Evolutionary conservation across 2,329 filamentous ascomycete species (phyloP), one percentile per base, ranked within the genome.

Genomic region (Endothia cerciana): DNA sequence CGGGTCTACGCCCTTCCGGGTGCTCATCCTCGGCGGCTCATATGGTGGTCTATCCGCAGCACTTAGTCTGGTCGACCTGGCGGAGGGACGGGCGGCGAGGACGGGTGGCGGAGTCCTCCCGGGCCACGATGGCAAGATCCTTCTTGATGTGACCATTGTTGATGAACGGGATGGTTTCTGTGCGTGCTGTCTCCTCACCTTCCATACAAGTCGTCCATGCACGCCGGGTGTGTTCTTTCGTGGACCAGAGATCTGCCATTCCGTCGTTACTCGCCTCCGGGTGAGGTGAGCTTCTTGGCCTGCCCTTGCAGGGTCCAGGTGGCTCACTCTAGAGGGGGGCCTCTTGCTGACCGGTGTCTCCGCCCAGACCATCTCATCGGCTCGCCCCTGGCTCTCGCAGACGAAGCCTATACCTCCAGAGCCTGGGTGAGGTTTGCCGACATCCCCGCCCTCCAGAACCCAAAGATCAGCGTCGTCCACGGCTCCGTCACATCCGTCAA

Each of bases 101-200:
- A 79, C 80, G 60, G 74, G 64, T 25, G 70, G 66, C 57, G 71
- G 67, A 60, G 72, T 66, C 60, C 72, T 65, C 7, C 68, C 70
- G 56, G 69, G 67, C 60, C 65, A 71, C 45, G 45, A 65, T 68
- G 68, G 63, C 64, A 68, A 79, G 30, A 80, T 89, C 55, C 82
- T 86, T 1, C 77, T 92, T 17, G 84, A 92, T 45, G 88, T 94
- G 60, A 93, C 89, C 28, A 83, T 94, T 28, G 87, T 92, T 30
- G 91, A 94, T 72, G 90, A 93, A 76, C 82, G 90, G n/a, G 91
- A 94, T 80, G 91, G 91, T n/a, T 93, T 88, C 75, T 93, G 91
- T 93, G 80, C 71, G 89, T 77, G 8, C 70, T 53, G 67, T 49
- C 33, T 36, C 63, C 33, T 10, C 5, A 36, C 10, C 33, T 5